phyloP scores from a whole-genome alignment of 352 stramenopile species.

The Globisporangium orthogonon region DNA sequence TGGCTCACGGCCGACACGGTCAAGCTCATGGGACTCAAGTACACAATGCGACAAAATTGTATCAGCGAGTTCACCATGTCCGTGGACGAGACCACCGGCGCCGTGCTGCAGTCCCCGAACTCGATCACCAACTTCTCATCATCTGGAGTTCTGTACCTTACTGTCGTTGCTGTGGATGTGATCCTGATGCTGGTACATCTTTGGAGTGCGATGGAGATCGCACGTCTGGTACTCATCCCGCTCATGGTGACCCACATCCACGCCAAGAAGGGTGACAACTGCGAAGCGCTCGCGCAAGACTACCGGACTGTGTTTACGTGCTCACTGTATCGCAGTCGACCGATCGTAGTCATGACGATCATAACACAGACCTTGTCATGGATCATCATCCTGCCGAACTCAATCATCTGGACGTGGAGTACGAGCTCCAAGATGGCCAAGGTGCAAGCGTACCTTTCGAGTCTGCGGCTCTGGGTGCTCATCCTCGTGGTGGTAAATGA shows the following conservation, averaged over 20 bases:
- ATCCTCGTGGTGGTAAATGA: conserved; percentile 25
- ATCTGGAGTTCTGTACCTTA: conserved; percentile 48
- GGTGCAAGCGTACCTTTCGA: conserved; percentile 36
- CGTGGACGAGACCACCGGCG: conserved; percentile 5
- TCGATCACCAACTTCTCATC: conserved; percentile 34
- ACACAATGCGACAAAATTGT: conserved; percentile 40
- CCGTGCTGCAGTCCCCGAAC: conserved; percentile 17
- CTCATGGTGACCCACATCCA: background rate
- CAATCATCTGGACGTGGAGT: conserved; percentile 39
- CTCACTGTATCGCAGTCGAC: conserved; percentile 41
- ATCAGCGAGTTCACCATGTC: conserved; percentile 24
- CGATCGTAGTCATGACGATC: conserved; percentile 32
- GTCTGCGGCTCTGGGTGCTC: conserved; percentile 24
- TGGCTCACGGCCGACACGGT: conserved; percentile 42
- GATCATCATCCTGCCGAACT: conserved; percentile 37
- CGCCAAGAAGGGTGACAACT: background rate
- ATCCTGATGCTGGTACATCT: conserved; percentile 22
- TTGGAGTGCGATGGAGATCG: conserved; percentile 27
- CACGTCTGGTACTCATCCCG: conserved; percentile 24
- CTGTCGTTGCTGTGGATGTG: conserved; percentile 33
- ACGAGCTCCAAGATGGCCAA: conserved; percentile 19
- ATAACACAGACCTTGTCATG: conserved; percentile 43
- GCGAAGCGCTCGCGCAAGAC: conserved; percentile 8
- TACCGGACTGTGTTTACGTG: conserved; percentile 43
- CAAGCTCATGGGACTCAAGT: conserved; percentile 45